Percentiles rank a stretch among this genome's conserved stretches.
Conservation (phyloP, 208 protist genomes). For the Chromosphaera perkinsii region DNA sequence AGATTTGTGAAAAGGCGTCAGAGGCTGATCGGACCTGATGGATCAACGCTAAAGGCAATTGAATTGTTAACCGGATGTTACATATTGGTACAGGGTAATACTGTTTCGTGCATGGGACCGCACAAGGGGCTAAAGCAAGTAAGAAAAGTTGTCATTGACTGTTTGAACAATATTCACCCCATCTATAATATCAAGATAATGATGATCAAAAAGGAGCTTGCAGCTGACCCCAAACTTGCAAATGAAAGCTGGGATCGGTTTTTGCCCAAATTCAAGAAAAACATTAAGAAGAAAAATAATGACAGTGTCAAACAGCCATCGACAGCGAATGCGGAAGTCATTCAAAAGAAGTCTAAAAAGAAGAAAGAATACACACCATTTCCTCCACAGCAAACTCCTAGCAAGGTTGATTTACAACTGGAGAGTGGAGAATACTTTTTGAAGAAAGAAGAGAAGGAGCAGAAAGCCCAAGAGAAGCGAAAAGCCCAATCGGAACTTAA, state of each 20-base stretch:
- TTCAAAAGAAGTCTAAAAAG: too few relatives aligned
- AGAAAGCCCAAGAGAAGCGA: slow-evolving; percentile 16
- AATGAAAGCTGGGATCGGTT: slow-evolving; percentile 95
- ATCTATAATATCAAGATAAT: slow-evolving; percentile 99
- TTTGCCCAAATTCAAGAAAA: slow-evolving; percentile 90
- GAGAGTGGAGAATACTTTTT: slow-evolving; percentile 76
- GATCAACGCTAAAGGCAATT: slow-evolving; percentile 91
- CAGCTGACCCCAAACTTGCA: slow-evolving; percentile 86
- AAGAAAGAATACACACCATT: slow-evolving; percentile 70
- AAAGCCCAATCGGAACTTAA: too few relatives aligned
- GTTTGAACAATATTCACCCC: slow-evolving; percentile 99
- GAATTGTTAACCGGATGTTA: slow-evolving; percentile 97
- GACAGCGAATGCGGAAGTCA: slow-evolving; percentile 52
- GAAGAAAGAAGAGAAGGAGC: slow-evolving; percentile 33
- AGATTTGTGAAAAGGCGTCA: slow-evolving; percentile 97
- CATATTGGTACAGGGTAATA: slow-evolving; percentile 94
- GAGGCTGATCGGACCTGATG: slow-evolving; percentile 95
- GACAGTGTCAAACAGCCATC: slow-evolving; percentile 76
- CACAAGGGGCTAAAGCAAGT: slow-evolving; percentile 83
- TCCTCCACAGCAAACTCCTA: slow-evolving; percentile 46
- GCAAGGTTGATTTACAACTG: slow-evolving; percentile 64
- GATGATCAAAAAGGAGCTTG: slow-evolving; percentile 97
- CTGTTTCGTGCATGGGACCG: slow-evolving; percentile 89
- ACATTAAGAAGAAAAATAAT: slow-evolving; percentile 42
- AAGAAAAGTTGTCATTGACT: slow-evolving; percentile 94